Conservation (phyloP, 2,329 filamentous ascomycete species). For the Phyllosticta citribraziliensis region DNA sequence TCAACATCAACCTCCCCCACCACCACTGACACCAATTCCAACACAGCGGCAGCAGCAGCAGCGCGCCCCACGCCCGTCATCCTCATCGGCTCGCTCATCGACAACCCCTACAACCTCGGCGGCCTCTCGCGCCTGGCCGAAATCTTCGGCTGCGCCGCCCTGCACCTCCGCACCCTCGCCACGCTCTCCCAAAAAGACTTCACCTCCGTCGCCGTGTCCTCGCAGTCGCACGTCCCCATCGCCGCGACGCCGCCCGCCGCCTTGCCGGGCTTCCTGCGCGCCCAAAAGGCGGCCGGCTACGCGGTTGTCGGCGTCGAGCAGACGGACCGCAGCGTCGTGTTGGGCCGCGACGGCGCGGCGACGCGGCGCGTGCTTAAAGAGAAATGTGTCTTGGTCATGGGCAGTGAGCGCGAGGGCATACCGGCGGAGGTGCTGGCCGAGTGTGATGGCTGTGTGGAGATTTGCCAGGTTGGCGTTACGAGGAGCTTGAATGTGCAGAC, state of each 20-base stretch:
- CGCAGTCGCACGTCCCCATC: slow-evolving; percentile 41
- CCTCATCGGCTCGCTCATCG: slow-evolving; percentile 41
- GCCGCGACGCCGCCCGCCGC: slow-evolving; percentile 22
- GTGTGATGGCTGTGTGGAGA: slow-evolving; percentile 44
- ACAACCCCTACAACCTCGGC: slow-evolving; percentile 41
- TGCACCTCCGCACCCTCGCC: slow-evolving; percentile 35
- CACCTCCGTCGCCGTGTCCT: slow-evolving; percentile 39
- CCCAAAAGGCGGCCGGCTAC: slow-evolving; percentile 37
- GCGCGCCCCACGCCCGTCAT: slow-evolving; percentile 27
- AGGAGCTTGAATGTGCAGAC: slow-evolving; percentile 48
- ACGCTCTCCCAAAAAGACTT: slow-evolving; percentile 39
- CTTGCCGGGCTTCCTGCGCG: slow-evolving; percentile 30
- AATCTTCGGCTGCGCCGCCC: slow-evolving; percentile 38
- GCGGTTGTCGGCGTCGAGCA: slow-evolving; percentile 46
- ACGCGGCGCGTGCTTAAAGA: background rate
- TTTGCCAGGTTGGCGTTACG: slow-evolving; percentile 42
- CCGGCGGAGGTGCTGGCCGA: slow-evolving; percentile 37
- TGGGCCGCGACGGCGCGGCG: slow-evolving; percentile 26
- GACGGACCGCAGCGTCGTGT: slow-evolving; percentile 39
- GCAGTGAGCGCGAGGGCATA: slow-evolving; percentile 43
- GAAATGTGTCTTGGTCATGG: slow-evolving; percentile 41
- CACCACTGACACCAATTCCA: background rate
- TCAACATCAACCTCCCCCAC: slow-evolving; percentile 11
- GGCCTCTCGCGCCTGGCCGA: slow-evolving; percentile 42
- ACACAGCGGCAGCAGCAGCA: no score